phyloP scores from a whole-genome alignment of 2,329 filamentous ascomycete genomes.

The Hysterium pulicare region DNA sequence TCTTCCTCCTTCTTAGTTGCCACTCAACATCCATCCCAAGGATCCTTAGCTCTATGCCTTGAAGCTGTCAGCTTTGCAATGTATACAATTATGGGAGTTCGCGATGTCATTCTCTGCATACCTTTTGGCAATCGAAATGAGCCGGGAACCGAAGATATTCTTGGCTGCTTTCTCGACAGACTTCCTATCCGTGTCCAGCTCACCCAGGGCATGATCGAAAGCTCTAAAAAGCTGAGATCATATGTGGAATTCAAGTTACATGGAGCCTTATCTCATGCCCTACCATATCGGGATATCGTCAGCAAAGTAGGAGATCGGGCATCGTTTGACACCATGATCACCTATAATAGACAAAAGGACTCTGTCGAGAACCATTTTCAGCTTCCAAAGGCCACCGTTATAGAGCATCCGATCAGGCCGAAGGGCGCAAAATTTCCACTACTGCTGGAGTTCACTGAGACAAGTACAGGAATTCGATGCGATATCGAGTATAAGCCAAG shows the following conservation, averaged over 20 bases:
- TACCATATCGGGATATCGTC: slow-evolving; percentile 1
- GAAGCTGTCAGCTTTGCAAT: slow-evolving; percentile 3
- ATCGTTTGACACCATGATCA: slow-evolving; percentile 4
- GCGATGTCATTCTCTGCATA: slow-evolving; percentile 4
- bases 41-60: slow-evolving; percentile 4
- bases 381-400: neutral
- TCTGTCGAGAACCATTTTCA: neutral
- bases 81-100: neutral
- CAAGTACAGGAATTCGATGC: neutral
- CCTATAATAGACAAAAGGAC: slow-evolving; percentile 1
- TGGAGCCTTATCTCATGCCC: neutral
- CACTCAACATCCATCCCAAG: neutral
- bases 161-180: slow-evolving; percentile 8
- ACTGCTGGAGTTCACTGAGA: slow-evolving; percentile 10
- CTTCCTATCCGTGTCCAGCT: slow-evolving; percentile 3
- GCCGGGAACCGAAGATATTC: slow-evolving; percentile 4
- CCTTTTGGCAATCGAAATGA: slow-evolving; percentile 6
- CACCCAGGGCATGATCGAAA: neutral
- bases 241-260: neutral
- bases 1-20: neutral
- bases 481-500: slow-evolving; percentile 1
- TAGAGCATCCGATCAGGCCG: neutral
- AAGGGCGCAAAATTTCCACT: slow-evolving; percentile 9
- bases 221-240: neutral
- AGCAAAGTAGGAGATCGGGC: neutral